A percentile compares a stretch with the other conserved stretches of the same genome.
Conservation (phyloP, 306 rosid species). For the Boehmeria nivea region DNA sequence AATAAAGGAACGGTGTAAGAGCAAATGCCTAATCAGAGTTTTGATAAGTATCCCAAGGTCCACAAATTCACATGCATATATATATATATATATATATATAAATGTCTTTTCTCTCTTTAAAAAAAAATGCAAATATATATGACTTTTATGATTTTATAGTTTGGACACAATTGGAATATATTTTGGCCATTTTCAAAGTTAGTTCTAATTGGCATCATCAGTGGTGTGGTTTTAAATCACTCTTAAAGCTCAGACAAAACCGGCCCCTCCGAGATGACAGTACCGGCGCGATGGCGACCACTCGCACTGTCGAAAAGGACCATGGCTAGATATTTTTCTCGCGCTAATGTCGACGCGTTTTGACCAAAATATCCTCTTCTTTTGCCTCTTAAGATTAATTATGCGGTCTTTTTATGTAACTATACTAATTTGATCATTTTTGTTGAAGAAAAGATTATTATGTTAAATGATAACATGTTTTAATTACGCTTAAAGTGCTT, state of each 20-base stretch:
- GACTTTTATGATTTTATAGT: background rate
- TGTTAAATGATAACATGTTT: too few relatives aligned
- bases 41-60: background rate
- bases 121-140: background rate
- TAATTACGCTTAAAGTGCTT: too few relatives aligned
- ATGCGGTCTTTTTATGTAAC: too few relatives aligned
- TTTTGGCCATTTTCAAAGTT: background rate
- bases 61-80: background rate
- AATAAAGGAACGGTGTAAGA: too few relatives aligned
- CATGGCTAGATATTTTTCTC: slow-evolving; percentile 1
- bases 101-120: background rate
- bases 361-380: too few relatives aligned
- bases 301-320: slow-evolving; percentile 5
- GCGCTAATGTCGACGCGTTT: too few relatives aligned
- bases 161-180: background rate
- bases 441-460: too few relatives aligned
- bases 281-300: background rate
- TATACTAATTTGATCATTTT: too few relatives aligned
- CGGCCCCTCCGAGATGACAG: background rate
- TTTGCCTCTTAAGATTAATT: too few relatives aligned
- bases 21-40: too few relatives aligned
- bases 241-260: background rate
- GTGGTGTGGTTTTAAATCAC: background rate
- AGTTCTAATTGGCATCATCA: background rate
- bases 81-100: too few relatives aligned